Evolutionary conservation across 345 rosid species (phyloP).

Genomic region (Mercurialis annua): DNA sequence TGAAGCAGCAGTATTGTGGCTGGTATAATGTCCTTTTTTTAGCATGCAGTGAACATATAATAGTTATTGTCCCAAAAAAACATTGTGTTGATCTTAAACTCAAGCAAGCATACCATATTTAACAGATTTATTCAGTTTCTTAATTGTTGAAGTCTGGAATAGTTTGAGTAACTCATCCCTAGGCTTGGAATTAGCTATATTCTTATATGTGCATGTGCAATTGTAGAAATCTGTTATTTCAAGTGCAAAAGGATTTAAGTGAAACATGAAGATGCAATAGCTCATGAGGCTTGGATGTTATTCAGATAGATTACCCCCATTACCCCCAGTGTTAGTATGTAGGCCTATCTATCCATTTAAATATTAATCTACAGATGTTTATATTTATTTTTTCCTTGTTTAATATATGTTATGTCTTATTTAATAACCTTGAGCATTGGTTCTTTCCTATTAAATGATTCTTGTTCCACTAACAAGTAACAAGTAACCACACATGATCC

Average conservation of each 20-base stretch:
- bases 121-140: too few species aligned
- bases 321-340: background rate
- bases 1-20: conserved; percentile 89
- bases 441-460: conserved; percentile 5
- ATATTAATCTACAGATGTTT: background rate
- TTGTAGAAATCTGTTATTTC: background rate
- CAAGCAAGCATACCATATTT: too few species aligned
- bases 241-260: background rate
- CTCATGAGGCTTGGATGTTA: background rate
- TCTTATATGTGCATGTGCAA: background rate
- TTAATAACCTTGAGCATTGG: background rate
- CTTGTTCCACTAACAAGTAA: background rate
- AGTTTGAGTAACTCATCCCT: background rate
- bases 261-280: background rate
- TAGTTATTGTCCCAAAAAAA: background rate
- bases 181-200: background rate
- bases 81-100: background rate
- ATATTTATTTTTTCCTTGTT: background rate
- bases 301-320: too few species aligned
- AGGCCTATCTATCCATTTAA: background rate
- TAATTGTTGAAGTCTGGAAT: background rate
- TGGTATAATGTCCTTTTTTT: conserved; percentile 44
- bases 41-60: conserved; percentile 1
- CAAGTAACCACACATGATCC: background rate
- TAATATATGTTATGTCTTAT: background rate